Evolutionary conservation across 1,139 yeast genomes (phyloP), one percentile per base, ranked within the genome.

Genomic region (Spathaspora sp.): DNA sequence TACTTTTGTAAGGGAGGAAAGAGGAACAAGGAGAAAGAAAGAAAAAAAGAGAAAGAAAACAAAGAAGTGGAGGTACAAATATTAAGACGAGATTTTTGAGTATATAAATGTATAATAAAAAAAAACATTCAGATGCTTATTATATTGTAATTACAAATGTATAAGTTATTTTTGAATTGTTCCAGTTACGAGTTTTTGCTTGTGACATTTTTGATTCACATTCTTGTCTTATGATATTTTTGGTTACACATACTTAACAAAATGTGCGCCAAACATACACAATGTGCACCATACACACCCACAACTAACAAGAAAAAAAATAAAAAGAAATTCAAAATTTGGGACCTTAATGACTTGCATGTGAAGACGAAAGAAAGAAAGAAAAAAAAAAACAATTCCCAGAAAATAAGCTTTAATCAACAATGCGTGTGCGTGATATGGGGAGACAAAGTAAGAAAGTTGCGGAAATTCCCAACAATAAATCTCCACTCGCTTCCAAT

Each of bases 401-500:
- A n/a, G n/a, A 27, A 27, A 27, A 11, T 10, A 25, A 8, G n/a
- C 4, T 25, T 9, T 25, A 3, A 25, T 11, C 27, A 11, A 27
- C 13, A 27, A 10, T 31, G 18, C 36, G 13, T 31, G 18, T 18
- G 13, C 36, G 18, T 31, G 36, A 31, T 27, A n/a, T n/a, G n/a
- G 11, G 5, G n/a, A 5, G 11, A 7, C 31, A 27, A 7, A n/a
- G n/a, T n/a, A n/a, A n/a, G n/a, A n/a, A n/a, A n/a, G n/a, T n/a
- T n/a, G n/a, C n/a, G n/a, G n/a, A n/a, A n/a, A 13, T 31, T 31
- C 36, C 36, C 36, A 31, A 31, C 36, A 31, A 31, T 31, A 13
- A 8, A 7, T 9, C 36, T 31, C 18, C 5, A n/a, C 36, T n/a
- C 31, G n/a, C n/a, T n/a, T n/a, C n/a, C n/a, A n/a, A 20, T 20